A percentile compares a stretch with the other conserved stretches of the same genome.
phyloP scores from a whole-genome alignment of 768 basidiomycete genomes.

The Russula compacta region DNA sequence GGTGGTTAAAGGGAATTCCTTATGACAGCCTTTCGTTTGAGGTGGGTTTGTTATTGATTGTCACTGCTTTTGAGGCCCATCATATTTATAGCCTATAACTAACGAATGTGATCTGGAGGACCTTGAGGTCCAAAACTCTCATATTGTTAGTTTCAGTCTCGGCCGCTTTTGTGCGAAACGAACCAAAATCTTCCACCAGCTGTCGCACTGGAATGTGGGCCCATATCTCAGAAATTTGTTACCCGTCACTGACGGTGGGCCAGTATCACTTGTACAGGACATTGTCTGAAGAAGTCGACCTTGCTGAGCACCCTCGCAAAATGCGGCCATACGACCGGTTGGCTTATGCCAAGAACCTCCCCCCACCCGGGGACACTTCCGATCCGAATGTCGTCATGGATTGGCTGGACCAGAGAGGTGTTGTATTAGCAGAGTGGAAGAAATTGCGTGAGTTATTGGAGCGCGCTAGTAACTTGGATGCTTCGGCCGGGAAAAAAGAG shows the following conservation, averaged over 20 bases:
- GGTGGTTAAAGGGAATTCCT: conserved; percentile 52
- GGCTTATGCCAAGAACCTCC: conserved; percentile 39
- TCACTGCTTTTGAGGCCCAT: not conserved
- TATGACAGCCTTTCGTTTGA: conserved; percentile 68
- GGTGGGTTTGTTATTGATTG: conserved; percentile 27
- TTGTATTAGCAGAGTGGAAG: conserved; percentile 64
- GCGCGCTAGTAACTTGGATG: conserved; percentile 54
- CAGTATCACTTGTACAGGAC: conserved; percentile 59
- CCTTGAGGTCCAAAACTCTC: conserved; percentile 21
- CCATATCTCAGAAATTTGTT: not conserved
- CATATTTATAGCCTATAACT: conserved; percentile 7
- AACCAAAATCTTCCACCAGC: conserved; percentile 56
- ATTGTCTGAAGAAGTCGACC: conserved; percentile 50
- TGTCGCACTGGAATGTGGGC: conserved; percentile 79
- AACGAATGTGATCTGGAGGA: conserved; percentile 21
- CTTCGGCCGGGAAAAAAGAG: conserved; percentile 38
- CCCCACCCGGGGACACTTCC: conserved; percentile 55
- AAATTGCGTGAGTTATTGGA: conserved; percentile 69
- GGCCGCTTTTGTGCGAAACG: conserved; percentile 76
- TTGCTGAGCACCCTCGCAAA: conserved; percentile 34
- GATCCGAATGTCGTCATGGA: conserved; percentile 77
- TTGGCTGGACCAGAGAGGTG: conserved; percentile 63
- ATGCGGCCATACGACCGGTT: conserved; percentile 48
- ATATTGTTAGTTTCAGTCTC: conserved; percentile 39
- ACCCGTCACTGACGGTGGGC: not conserved